A percentile compares a stretch with the other conserved stretches of the same genome.
Conservation (phyloP, 164 flowering plant genomes). For the Sedum album region DNA sequence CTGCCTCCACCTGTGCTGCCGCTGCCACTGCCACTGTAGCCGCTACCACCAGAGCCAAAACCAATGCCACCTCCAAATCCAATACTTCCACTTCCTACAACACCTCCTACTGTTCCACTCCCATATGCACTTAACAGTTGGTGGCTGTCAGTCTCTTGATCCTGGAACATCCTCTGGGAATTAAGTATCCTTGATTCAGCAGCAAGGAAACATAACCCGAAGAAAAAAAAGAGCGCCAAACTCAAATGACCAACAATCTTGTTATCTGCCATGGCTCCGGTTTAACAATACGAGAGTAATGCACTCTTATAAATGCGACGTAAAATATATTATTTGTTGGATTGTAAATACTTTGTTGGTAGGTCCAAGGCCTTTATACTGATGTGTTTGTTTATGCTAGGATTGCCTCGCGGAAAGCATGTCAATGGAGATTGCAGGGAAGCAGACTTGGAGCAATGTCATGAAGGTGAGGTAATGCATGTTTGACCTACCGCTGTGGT, state of each 20-base stretch:
- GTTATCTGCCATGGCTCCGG: not conserved
- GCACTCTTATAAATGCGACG: too few relatives aligned
- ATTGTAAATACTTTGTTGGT: not conserved
- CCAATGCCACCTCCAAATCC: not conserved
- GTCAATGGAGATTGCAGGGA: not conserved
- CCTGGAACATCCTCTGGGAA: not conserved
- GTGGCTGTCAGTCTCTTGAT: not conserved
- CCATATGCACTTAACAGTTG: conserved; percentile 1
- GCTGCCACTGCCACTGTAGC: not conserved
- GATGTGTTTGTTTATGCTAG: not conserved
- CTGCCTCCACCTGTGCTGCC: not conserved
- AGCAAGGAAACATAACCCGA: not conserved
- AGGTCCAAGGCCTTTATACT: not conserved
- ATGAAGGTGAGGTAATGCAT: not conserved
- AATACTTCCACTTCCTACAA: not conserved
- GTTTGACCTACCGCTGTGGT: not conserved
- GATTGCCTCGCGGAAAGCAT: not conserved
- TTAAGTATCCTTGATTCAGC: not conserved
- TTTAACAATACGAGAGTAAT: not conserved
- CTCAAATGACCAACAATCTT: not conserved
- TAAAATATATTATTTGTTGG: too few relatives aligned
- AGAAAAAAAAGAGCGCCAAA: not conserved
- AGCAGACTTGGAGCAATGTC: not conserved
- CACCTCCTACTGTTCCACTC: not conserved
- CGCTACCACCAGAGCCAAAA: not conserved